Base-by-base conservation (phyloP, 73 alveolate species). In the Uronychia binucleata region DNA sequence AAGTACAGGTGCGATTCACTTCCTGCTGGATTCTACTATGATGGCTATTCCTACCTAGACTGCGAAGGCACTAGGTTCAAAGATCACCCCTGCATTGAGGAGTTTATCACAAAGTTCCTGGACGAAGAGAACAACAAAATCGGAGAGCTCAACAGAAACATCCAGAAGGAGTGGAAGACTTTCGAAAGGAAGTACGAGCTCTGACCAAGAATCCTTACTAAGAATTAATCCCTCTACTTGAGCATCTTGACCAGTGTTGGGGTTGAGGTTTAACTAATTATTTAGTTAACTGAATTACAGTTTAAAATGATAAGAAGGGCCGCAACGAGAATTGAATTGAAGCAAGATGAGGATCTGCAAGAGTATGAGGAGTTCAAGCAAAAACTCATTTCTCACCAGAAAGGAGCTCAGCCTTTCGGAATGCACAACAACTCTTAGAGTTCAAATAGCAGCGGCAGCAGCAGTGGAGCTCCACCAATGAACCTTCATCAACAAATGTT, bases 141-240 rank as follows among this genome's bases (percentile, higher is more conserved):
- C 30, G 96, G 94, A 14, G 90, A 81, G 33, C 74, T 59, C 60
- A 91, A 91, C 74, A 86, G 96, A 67, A 77, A 78, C 25, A 78
- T 91, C 25, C 90, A 86, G 79, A 91, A 91, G 80, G 94, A 91
- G 35, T 75, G 86, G 90, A 88, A 87, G 85, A 74, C 81, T n/a
- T 86, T 81, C 33, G 57, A 57, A 25, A 81, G 31, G 77, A 87
- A 81, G 79, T 87, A 87, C 57, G 59, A n/a, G 13, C 33, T 28
- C 29, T 80, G 29, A 77, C 13, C 80, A 74, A 26, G 33, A 26
- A n/a, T n/a, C n/a, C n/a, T n/a, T n/a, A n/a, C n/a, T n/a, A n/a
- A n/a, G n/a, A n/a, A n/a, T n/a, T n/a, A n/a, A n/a, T n/a, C n/a
- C n/a, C n/a, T n/a, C n/a, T n/a, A n/a, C n/a, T n/a, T n/a, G n/a